Evolutionary conservation across 2,329 filamentous ascomycete species (phyloP), one percentile per base, ranked within the genome.

Genomic region (Purpureocillium lavendulum): DNA sequence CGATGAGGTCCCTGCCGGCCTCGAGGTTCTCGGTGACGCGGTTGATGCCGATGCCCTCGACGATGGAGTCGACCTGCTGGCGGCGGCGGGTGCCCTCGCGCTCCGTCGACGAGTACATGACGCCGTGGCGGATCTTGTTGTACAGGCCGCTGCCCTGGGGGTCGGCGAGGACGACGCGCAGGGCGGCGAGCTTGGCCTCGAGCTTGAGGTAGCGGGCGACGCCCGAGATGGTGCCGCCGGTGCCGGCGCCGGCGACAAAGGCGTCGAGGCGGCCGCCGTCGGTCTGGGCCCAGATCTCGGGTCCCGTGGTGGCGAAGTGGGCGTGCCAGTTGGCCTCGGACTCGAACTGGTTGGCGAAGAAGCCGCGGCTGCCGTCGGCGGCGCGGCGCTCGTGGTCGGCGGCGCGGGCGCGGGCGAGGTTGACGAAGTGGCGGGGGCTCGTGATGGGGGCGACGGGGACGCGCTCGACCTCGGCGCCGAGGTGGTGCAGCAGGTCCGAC

Each of bases 281-380:
- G 6, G 84, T 85, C 64, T 98, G 92, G 1, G 69, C 64, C 52
- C 77, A 84, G 48, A 98, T 92, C 65, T 98, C 92, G 0, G 90
- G 92, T 0, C 92, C 92, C 0, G 92, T 98, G 12, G 79, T 77
- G 15, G 73, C 68, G 51, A 82, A 80, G 65, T 98, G 92, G 2
- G 92, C 89, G 34, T 75, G 71, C 74, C 84, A 95, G 62, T 98
- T 98, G 26, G 88, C 86, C 37, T 78, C 70, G 18, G 84, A 90
- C 65, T 98, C 92, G 56, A 98, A 98, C 58, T 98, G 92, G 60
- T 98, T 86, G 1, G 90, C 88, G 58, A 97, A 98, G 64, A 94
- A 89, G 16, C 92, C 92, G 37, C 77, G 71, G 47, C 87, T 90
- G 29, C 69, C 71, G 50, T 77, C 76, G 4, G 38, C 46, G 2